These are phyloP conservation scores for Hypoxylon fuscum DNA, from an alignment of 495 filamentous ascomycete species.

Conservation along the genomic window DNA sequence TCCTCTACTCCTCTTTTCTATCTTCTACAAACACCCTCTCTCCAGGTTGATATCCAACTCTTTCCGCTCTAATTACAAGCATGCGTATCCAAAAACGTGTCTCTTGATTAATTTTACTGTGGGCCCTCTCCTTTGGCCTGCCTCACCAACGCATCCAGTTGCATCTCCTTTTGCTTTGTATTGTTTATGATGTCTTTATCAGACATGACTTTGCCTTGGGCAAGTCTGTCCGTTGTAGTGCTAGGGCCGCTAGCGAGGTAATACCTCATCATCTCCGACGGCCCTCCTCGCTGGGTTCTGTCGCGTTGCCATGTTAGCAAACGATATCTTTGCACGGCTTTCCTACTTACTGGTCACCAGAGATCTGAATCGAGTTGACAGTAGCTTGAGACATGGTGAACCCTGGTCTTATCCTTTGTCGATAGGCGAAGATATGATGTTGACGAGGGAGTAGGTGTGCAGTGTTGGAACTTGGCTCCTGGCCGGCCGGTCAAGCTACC, in stretches of 20 bases:
- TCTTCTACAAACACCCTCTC: not conserved
- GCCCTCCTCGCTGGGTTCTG: slow-evolving; percentile 3
- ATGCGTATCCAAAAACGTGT: not conserved
- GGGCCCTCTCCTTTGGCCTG: slow-evolving; percentile 9
- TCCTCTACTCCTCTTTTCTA: not conserved
- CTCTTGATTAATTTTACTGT: not conserved
- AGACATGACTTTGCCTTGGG: slow-evolving; percentile 27
- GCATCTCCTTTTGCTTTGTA: slow-evolving; percentile 5
- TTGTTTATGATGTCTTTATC: slow-evolving; percentile 12
- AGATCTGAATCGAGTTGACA: slow-evolving; percentile 7
- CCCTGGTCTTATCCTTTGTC: not conserved
- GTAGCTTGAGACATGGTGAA: slow-evolving; percentile 26
- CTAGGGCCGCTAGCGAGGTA: slow-evolving; percentile 34
- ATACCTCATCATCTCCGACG: slow-evolving; percentile 27
- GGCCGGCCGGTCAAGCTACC: not conserved
- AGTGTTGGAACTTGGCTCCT: not conserved
- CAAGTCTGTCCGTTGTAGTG: slow-evolving; percentile 38
- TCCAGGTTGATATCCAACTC: not conserved
- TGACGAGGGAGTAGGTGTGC: not conserved
- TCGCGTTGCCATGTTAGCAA: not conserved
- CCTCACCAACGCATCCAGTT: slow-evolving; percentile 26
- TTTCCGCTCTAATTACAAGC: not conserved
- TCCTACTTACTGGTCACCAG: slow-evolving; percentile 29
- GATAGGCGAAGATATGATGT: not conserved
- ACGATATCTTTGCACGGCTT: not conserved